Conservation (phyloP, 208 protist genomes). For the Trypanosoma vivax region DNA sequence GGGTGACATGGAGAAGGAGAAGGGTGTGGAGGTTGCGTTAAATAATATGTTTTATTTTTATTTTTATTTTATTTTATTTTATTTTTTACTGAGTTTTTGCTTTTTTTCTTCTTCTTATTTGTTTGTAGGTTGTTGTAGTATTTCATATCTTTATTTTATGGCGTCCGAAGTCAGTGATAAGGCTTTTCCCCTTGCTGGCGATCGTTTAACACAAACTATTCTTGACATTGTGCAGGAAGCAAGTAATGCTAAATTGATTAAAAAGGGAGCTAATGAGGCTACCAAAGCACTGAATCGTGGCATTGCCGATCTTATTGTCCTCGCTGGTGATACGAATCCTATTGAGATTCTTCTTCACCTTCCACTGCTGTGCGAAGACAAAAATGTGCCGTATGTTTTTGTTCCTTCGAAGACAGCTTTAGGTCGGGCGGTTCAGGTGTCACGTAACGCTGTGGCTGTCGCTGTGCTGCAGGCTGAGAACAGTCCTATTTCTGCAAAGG, state of each 20-base stretch:
- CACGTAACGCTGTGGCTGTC: conserved; percentile 96
- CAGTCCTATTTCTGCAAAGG: conserved; percentile 94
- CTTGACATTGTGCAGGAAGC: conserved; percentile 98
- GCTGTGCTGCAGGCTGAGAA: conserved; percentile 95
- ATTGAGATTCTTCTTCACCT: conserved; percentile 99
- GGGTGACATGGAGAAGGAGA: conserved; percentile 86
- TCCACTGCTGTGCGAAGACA: conserved; percentile 99
- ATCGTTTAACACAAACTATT: conserved; percentile 94
- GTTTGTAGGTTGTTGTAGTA: not conserved
- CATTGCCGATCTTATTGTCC: conserved; percentile 98
- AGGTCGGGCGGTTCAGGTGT: conserved; percentile 97
- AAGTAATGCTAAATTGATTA: conserved; percentile 97
- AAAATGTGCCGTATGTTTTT: conserved; percentile 99
- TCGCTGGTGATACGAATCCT: conserved; percentile 99
- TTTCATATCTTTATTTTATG: conserved; percentile 29
- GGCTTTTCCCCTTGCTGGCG: conserved; percentile 97
- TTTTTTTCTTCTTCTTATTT: conserved; percentile 1
- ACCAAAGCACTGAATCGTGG: conserved; percentile 99
- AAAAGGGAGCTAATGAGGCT: conserved; percentile 99
- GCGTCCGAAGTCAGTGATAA: conserved; percentile 94
- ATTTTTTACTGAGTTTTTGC: conserved; percentile 8
- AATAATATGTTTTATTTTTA: conserved; percentile 1
- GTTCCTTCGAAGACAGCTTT: conserved; percentile 97
- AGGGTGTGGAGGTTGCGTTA: not conserved
- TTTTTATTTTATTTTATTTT: conserved; percentile 12